Evolutionary conservation across 306 rosid genomes (phyloP).

Genomic region (Sesbania bispinosa): DNA sequence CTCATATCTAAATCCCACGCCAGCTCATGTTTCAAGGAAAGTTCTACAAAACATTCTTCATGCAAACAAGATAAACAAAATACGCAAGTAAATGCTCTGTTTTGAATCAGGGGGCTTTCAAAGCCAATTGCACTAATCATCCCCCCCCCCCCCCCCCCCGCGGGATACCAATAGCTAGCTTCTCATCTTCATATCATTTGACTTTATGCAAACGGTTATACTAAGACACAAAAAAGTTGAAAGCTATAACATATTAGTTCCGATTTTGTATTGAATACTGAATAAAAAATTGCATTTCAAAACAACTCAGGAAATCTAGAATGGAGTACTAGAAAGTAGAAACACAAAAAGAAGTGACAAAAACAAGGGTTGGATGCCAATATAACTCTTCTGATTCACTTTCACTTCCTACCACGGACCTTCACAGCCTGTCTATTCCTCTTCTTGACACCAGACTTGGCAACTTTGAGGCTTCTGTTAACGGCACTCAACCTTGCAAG

Average conservation of each 20-base stretch:
- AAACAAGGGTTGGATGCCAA: neutral
- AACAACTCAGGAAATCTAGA: constrained; percentile 18
- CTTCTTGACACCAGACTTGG: constrained; percentile 93
- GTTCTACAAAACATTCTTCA: neutral
- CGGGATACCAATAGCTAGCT: neutral
- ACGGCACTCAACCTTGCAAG: constrained; percentile 93
- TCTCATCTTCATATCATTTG: neutral
- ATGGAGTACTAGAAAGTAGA: neutral
- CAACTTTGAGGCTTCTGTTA: constrained; percentile 76
- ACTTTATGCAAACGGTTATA: too few species aligned
- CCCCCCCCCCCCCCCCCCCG: too few species aligned
- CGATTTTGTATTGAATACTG: constrained; percentile 1
- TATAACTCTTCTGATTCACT: neutral
- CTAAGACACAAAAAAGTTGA: neutral
- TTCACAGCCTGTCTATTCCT: constrained; percentile 74
- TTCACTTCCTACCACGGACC: constrained; percentile 35
- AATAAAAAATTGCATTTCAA: neutral
- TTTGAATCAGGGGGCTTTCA: neutral
- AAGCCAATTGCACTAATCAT: neutral
- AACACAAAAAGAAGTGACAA: neutral
- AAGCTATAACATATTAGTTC: neutral
- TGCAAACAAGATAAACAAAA: neutral
- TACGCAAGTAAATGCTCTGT: neutral
- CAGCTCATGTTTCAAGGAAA: neutral
- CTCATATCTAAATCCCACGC: neutral